Evolutionary conservation across 73 alveolate species (phyloP).

Genomic region (Uronychia binucleata): DNA sequence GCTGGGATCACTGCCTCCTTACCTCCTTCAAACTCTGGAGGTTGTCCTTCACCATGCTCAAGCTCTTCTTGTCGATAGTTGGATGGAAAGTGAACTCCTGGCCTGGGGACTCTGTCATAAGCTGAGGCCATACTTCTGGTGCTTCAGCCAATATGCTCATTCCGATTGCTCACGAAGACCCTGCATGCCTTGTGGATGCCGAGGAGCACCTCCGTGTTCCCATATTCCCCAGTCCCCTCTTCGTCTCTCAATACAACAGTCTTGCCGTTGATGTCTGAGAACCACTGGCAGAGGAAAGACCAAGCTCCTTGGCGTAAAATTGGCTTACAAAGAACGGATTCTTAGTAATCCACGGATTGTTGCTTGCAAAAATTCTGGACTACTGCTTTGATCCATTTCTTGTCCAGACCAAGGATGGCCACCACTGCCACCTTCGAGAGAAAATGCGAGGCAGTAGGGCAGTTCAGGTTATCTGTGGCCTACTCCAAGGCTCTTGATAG

Average conservation of each 20-base stretch:
- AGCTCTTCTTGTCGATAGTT: background rate
- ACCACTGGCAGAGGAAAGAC: background rate
- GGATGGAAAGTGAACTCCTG: background rate
- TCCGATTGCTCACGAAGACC: background rate
- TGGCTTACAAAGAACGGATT: background rate
- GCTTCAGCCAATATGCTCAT: background rate
- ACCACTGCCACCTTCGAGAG: background rate
- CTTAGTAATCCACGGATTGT: background rate
- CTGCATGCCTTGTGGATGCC: background rate
- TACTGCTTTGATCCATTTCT: background rate
- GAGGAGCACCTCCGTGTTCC: background rate
- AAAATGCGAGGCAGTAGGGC: too few relatives aligned
- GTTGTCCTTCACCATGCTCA: background rate
- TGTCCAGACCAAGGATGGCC: background rate
- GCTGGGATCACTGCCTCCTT: background rate
- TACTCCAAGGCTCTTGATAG: background rate
- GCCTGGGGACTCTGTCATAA: background rate
- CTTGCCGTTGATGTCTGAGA: background rate
- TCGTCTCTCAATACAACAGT: background rate
- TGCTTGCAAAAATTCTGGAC: background rate
- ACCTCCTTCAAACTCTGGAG: background rate
- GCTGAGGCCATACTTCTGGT: background rate
- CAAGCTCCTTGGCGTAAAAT: background rate
- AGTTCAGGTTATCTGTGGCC: background rate
- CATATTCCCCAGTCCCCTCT: background rate